These are phyloP conservation scores for Capronia epimyces DNA, from an alignment of 2,329 filamentous ascomycete species.

Conservation along the genomic window DNA sequence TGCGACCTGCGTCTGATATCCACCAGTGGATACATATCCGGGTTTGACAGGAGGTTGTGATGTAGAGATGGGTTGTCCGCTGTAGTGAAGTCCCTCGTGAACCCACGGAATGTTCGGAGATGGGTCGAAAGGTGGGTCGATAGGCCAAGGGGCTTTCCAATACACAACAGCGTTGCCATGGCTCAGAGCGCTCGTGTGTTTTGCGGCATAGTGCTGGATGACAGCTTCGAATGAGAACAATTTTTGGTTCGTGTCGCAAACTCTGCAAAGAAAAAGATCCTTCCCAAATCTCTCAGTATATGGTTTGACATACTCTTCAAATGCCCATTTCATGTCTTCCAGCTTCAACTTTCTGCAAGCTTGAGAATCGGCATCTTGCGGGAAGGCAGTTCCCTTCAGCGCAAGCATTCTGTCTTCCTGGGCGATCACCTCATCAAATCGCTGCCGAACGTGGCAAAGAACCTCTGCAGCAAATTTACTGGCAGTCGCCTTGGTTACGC, in stretches of 20 bases:
- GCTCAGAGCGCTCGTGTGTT: slow-evolving; percentile 68
- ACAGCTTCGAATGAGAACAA: slow-evolving; percentile 72
- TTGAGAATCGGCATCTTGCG: slow-evolving; percentile 49
- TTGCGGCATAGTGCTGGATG: slow-evolving; percentile 76
- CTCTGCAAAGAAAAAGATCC: slow-evolving; percentile 70
- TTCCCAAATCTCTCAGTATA: slow-evolving; percentile 61
- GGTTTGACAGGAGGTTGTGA: neutral
- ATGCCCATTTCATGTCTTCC: slow-evolving; percentile 83
- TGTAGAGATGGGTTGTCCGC: neutral
- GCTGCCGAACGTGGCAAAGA: slow-evolving; percentile 59
- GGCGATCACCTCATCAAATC: slow-evolving; percentile 59
- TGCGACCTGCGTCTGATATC: slow-evolving; percentile 43
- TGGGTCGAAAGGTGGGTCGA: slow-evolving; percentile 64
- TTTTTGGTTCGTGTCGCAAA: slow-evolving; percentile 60
- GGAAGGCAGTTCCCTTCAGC: slow-evolving; percentile 35
- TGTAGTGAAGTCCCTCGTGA: slow-evolving; percentile 4
- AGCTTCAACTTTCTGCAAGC: slow-evolving; percentile 57
- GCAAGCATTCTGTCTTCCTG: slow-evolving; percentile 51
- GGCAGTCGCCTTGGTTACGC: slow-evolving; percentile 58
- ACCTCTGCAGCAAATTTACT: slow-evolving; percentile 67
- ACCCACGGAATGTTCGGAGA: slow-evolving; percentile 43
- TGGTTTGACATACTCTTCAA: slow-evolving; percentile 69
- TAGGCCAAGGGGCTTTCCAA: slow-evolving; percentile 78
- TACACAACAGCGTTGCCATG: slow-evolving; percentile 66
- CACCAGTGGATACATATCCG: neutral